phyloP scores from a whole-genome alignment of 23 red algal species.

The Gracilaria caudata region DNA sequence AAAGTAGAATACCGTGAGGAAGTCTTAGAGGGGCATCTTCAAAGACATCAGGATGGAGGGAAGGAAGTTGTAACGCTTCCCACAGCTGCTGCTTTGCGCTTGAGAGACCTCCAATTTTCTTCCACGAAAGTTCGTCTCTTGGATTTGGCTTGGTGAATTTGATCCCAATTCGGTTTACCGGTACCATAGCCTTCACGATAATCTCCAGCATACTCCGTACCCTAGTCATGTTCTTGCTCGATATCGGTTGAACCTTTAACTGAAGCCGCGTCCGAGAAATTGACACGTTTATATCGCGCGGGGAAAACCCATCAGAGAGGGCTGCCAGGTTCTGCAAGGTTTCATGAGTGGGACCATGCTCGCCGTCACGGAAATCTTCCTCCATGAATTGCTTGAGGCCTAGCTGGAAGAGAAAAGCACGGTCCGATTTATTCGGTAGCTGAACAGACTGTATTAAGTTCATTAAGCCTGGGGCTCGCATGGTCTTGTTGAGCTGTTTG shows the following conservation, averaged over 20 bases:
- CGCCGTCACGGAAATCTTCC: not conserved
- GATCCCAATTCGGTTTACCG: constrained; percentile 49
- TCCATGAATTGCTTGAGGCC: not conserved
- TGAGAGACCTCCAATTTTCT: constrained; percentile 83
- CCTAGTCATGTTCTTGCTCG: not conserved
- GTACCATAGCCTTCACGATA: constrained; percentile 38
- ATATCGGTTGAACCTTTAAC: not conserved
- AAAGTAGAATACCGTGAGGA: constrained; percentile 89
- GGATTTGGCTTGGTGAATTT: constrained; percentile 11
- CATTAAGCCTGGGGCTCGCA: constrained; percentile 34
- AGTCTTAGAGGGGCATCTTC: constrained; percentile 83
- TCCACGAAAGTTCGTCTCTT: constrained; percentile 66
- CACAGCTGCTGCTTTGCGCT: constrained; percentile 87
- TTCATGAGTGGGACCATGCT: not conserved
- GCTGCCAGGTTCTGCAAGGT: not conserved
- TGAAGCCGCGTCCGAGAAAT: constrained; percentile 14
- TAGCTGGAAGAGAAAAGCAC: not conserved
- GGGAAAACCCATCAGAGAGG: constrained; percentile 27
- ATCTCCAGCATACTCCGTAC: not conserved
- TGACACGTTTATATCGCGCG: constrained; percentile 31
- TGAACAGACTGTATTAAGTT: not conserved
- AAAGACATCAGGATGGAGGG: constrained; percentile 85
- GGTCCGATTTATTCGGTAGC: constrained; percentile 2
- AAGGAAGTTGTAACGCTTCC: constrained; percentile 90
- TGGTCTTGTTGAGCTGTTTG: constrained; percentile 11